Evolutionary conservation across 2,329 filamentous ascomycete species (phyloP), one percentile per base, ranked within the genome.

Genomic region (Calonectria naviculata): DNA sequence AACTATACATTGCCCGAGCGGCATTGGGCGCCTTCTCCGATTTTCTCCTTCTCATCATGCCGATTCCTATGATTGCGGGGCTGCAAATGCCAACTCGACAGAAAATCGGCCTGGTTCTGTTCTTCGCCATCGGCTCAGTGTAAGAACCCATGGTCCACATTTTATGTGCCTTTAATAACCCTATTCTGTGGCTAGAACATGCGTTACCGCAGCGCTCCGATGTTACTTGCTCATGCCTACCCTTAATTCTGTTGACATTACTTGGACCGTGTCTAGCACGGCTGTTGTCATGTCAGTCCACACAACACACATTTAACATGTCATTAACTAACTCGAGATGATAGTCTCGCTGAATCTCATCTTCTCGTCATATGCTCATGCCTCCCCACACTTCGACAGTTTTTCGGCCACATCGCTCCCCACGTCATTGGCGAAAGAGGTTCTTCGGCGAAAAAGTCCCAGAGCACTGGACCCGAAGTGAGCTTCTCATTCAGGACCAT

Each of bases 1-100:
- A 83, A 1, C 82, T 88, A 38, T 88, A 87, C 76, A 82, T 88
- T 29, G 80, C 83, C 36, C 85, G 86, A 42, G 85, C 86, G 0
- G 83, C 81, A 2, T 77, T 85, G 17, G 87, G 86, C 67, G 84
- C 87, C 60, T 63, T 84, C 21, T 86, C 85, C 5, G 85, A 88
- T 73, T 60, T 88, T 5, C 71, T 87, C 26, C 82, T 86, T n/a
- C 84, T 86, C 60, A 71, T 81, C 1, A 76, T 88, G 8, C 87
- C 87, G 0, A 80, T 87, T 42, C 83, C 83, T 1, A 84, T 85
- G 12, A 78, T 88, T 3, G 75, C 84, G 44, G 80, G 78, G 17
- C 74, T 88, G 1, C 83, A 85, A 60, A 81, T 88, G 63, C 85
- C 85, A 0, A 76, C 72, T 42, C 83, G 82, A 49, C 85, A 87